Percentiles rank a stretch among this genome's conserved stretches.
These are phyloP conservation scores for Venturiaceae sp. DNA, from an alignment of 2,329 filamentous ascomycete genomes.

Conservation along the genomic window DNA sequence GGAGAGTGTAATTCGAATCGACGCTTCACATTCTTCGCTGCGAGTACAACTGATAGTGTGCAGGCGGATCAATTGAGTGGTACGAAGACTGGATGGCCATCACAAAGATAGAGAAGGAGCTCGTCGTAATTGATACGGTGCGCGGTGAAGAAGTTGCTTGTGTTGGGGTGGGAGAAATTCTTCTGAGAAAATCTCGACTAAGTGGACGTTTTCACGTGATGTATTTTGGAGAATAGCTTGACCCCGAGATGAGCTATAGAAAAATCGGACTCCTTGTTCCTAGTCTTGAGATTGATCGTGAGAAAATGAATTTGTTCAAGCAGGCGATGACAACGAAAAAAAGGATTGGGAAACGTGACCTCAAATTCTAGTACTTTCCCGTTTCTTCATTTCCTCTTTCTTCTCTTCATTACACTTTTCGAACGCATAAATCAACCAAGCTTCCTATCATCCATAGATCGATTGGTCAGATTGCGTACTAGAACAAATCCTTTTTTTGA, in stretches of 20 bases:
- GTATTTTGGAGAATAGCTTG: too few relatives aligned
- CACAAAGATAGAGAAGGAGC: neutral
- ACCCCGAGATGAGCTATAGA: too few relatives aligned
- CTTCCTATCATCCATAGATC: neutral
- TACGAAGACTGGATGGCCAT: too few relatives aligned
- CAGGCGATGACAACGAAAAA: too few relatives aligned
- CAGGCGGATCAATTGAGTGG: too few relatives aligned
- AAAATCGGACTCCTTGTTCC: too few relatives aligned
- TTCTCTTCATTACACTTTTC: neutral
- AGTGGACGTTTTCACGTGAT: neutral
- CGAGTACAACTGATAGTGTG: too few relatives aligned
- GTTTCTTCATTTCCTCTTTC: neutral
- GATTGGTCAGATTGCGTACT: conserved; percentile 4
- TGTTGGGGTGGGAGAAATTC: neutral
- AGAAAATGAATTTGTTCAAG: too few relatives aligned
- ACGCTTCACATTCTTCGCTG: too few relatives aligned
- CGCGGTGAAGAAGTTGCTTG: neutral
- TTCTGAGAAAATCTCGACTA: neutral
- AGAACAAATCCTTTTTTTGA: neutral
- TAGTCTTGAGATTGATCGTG: too few relatives aligned
- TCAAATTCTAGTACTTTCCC: neutral
- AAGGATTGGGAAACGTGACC: too few relatives aligned
- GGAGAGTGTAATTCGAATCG: too few relatives aligned
- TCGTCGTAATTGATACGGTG: neutral
- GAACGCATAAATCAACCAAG: conserved; percentile 5